A percentile compares a stretch with the other conserved stretches of the same genome.
Evolutionary conservation across 1,139 yeast genomes (phyloP).

Genomic region (Suhomyces guaymorum): DNA sequence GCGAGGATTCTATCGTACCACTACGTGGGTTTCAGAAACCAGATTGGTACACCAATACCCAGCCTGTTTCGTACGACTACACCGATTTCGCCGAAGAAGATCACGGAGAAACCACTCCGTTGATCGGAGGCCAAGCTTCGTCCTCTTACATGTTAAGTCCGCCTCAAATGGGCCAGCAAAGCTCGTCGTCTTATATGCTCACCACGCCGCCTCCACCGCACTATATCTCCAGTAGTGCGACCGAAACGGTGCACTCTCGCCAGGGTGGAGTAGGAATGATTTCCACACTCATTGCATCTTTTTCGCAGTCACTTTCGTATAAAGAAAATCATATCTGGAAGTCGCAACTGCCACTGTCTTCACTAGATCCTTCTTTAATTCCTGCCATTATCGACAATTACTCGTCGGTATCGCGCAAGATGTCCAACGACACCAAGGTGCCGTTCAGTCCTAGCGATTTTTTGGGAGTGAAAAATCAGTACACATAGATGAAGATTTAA

Average conservation of each 20-base stretch:
- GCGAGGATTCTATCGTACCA: too few species aligned
- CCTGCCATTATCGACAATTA: conserved; percentile 46
- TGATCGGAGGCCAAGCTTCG: neutral
- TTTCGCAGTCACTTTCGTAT: conserved; percentile 24
- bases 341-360: conserved; percentile 19
- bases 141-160: too few species aligned
- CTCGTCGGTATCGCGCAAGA: conserved; percentile 39
- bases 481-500: too few species aligned
- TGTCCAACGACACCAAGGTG: conserved; percentile 36
- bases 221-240: conserved; percentile 20
- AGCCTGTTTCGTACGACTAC: neutral
- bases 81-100: conserved; percentile 1
- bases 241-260: conserved; percentile 1
- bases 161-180: too few species aligned
- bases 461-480: too few species aligned
- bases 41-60: conserved; percentile 39
- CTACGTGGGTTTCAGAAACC: conserved; percentile 40
- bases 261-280: conserved; percentile 11
- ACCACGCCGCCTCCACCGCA: conserved; percentile 30
- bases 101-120: too few species aligned
- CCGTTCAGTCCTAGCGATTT: conserved; percentile 50
- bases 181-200: conserved; percentile 10
- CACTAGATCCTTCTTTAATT: conserved; percentile 36
- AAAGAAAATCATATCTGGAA: conserved; percentile 9
- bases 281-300: conserved; percentile 21